A percentile compares a stretch with the other conserved stretches of the same genome.
Conservation (phyloP, 169 alveolate species). For the Plasmodium blacklocki region DNA sequence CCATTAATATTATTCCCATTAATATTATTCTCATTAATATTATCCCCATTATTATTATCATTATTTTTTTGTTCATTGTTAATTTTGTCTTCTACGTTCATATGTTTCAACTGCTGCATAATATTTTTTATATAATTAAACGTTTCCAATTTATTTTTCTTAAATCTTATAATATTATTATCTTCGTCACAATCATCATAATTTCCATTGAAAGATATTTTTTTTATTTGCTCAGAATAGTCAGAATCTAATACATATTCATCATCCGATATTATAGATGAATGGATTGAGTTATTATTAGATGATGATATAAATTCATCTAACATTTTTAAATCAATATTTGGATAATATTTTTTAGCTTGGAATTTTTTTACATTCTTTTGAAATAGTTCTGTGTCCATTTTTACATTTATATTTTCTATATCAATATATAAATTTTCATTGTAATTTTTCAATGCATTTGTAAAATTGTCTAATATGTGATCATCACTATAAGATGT, state of each 20-base stretch:
- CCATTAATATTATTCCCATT: no score
- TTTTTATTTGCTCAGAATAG: constrained; percentile 2
- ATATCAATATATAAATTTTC: constrained; percentile 34
- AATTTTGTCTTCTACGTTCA: background rate
- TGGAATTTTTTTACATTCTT: constrained; percentile 13
- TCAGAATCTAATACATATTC: constrained; percentile 11
- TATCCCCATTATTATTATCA: background rate
- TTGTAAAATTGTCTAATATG: constrained; percentile 24
- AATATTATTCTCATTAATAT: background rate
- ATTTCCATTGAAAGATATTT: background rate
- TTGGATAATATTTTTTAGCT: constrained; percentile 51
- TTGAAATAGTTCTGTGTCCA: constrained; percentile 1
- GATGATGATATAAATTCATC: background rate
- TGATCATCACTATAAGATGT: constrained; percentile 26
- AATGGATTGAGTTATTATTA: background rate
- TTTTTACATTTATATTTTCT: background rate
- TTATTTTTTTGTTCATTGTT: background rate
- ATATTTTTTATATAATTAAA: constrained; percentile 54
- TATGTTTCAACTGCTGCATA: constrained; percentile 11
- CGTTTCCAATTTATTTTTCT: constrained; percentile 48
- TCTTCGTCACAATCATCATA: background rate
- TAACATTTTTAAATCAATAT: background rate
- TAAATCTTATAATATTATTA: constrained; percentile 31
- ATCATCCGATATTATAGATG: background rate
- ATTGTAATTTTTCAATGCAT: constrained; percentile 23